Percentiles rank a stretch among this genome's conserved stretches.
These are phyloP conservation scores for Tetrahymena elliotti DNA, from an alignment of 73 alveolate genomes.

Conservation along the genomic window DNA sequence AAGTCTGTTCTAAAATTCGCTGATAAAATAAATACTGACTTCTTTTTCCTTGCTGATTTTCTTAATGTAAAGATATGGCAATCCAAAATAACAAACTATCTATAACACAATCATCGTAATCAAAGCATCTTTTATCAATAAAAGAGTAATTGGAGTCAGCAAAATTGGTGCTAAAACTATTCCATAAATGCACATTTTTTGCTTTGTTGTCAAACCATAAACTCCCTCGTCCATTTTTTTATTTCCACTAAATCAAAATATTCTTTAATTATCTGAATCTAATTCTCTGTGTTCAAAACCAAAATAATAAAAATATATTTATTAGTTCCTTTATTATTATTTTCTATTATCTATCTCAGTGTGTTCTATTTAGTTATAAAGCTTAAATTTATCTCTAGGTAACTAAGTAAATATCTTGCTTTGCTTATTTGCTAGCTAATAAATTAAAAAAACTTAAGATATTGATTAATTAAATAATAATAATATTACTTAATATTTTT, in stretches of 20 bases:
- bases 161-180: background rate
- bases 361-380: too few relatives aligned
- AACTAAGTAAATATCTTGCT: too few relatives aligned
- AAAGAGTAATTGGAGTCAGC: background rate
- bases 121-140: background rate
- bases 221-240: background rate
- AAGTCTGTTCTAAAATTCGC: background rate
- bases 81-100: background rate
- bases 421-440: too few relatives aligned
- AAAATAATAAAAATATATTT: too few relatives aligned
- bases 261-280: too few relatives aligned
- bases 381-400: too few relatives aligned
- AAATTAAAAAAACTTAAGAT: too few relatives aligned
- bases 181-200: background rate
- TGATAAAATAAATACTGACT: background rate
- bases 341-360: too few relatives aligned
- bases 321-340: too few relatives aligned
- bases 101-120: background rate
- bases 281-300: too few relatives aligned
- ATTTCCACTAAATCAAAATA: background rate
- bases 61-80: background rate
- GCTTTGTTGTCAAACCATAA: background rate
- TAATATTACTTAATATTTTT: too few relatives aligned
- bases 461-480: too few relatives aligned
- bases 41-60: background rate